Conservation (phyloP, 192 early-diverging fungal genomes). For the Podila clonocystis region DNA sequence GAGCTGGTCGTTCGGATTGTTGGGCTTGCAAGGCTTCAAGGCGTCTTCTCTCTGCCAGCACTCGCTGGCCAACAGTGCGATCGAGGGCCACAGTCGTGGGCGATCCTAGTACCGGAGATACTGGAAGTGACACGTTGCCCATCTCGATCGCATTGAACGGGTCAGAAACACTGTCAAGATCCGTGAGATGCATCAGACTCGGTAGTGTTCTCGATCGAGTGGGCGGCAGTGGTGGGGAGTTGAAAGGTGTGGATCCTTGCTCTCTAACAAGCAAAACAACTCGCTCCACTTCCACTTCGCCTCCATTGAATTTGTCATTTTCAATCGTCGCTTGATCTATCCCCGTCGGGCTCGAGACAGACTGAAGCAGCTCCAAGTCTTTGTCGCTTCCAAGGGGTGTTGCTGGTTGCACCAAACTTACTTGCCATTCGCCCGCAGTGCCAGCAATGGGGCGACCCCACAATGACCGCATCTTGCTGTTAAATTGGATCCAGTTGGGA, state of each 20-base stretch:
- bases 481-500: slow-evolving; percentile 35
- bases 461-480: slow-evolving; percentile 15
- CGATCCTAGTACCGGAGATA: not conserved
- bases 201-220: not conserved
- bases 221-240: not conserved
- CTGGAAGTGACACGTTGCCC: not conserved
- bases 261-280: slow-evolving; percentile 14
- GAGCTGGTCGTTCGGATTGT: not conserved
- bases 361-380: not conserved
- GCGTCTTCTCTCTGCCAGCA: slow-evolving; percentile 9
- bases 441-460: slow-evolving; percentile 15
- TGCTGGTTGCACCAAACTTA: slow-evolving; percentile 8
- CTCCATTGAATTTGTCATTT: not conserved
- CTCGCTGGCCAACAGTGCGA: slow-evolving; percentile 12
- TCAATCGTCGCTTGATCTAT: not conserved
- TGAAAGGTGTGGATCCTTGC: slow-evolving; percentile 2
- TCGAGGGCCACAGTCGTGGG: not conserved
- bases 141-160: too few relatives aligned
- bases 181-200: too few relatives aligned
- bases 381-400: not conserved
- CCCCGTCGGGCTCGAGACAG: not conserved
- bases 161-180: too few relatives aligned
- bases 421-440: slow-evolving; percentile 18
- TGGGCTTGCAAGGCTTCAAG: slow-evolving; percentile 5
- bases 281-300: slow-evolving; percentile 5